Evolutionary conservation across 768 basidiomycete genomes (phyloP).

Genomic region (Neoboletus magnificus): DNA sequence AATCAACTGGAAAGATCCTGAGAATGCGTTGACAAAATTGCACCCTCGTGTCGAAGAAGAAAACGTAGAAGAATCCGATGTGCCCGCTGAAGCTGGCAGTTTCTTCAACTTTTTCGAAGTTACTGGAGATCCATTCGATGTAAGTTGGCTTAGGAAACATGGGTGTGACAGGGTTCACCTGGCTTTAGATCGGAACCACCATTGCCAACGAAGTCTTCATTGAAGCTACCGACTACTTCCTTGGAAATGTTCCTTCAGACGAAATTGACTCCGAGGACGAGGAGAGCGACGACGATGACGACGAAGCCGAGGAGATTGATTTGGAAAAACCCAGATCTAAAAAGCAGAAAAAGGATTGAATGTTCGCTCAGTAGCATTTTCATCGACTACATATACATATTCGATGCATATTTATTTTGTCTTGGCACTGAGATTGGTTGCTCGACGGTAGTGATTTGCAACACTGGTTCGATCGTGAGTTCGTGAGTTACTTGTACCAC

Average conservation of each 20-base stretch:
- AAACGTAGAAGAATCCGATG: conserved; percentile 52
- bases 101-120: conserved; percentile 88
- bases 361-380: conserved; percentile 11
- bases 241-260: conserved; percentile 59
- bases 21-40: conserved; percentile 72
- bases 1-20: conserved; percentile 80
- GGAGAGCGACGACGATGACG: conserved; percentile 67
- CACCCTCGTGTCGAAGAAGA: conserved; percentile 66
- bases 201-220: conserved; percentile 80
- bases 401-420: conserved; percentile 27
- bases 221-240: conserved; percentile 79
- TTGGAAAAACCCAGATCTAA: conserved; percentile 79
- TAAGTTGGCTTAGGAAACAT: conserved; percentile 34
- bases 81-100: conserved; percentile 66
- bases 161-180: conserved; percentile 5
- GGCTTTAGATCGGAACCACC: conserved; percentile 58
- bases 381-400: conserved; percentile 10
- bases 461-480: no score
- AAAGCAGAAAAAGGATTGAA: conserved; percentile 53
- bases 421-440: conserved; percentile 12
- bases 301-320: conserved; percentile 84
- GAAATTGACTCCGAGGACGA: conserved; percentile 66
- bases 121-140: conserved; percentile 62
- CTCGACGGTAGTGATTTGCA: conserved; percentile 4
- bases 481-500: neutral